Percentiles rank a stretch among this genome's conserved stretches.
These are phyloP conservation scores for Carnegiea gigantea DNA, from an alignment of 179 eudicot genomes.

Conservation along the genomic window DNA sequence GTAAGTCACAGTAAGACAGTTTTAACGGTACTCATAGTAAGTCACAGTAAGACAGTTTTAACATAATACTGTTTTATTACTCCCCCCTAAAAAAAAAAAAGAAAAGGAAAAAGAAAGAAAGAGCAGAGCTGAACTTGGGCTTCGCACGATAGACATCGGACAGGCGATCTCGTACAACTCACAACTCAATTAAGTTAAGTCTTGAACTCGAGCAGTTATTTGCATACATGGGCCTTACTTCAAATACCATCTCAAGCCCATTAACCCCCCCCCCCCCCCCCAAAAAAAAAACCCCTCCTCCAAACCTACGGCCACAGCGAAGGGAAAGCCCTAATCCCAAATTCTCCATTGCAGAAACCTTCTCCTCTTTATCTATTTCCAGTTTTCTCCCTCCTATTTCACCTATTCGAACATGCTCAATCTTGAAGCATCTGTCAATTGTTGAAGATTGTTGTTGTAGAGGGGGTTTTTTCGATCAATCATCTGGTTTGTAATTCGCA, in stretches of 20 bases:
- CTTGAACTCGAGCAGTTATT: not conserved
- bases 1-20: no score
- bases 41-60: no score
- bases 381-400: not conserved
- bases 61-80: no score
- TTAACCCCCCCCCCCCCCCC: not conserved
- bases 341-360: slow-evolving; percentile 8
- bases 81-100: no score
- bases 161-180: no score
- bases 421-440: not conserved
- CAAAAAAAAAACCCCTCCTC: slow-evolving; percentile 3
- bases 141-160: not conserved
- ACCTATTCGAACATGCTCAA: not conserved
- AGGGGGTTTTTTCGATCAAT: not conserved
- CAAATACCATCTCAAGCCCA: not conserved
- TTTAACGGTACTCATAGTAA: no score
- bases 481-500: not conserved
- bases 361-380: not conserved
- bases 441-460: not conserved
- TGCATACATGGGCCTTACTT: not conserved
- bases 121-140: not conserved
- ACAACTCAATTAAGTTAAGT: no score
- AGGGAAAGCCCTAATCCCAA: slow-evolving; percentile 12
- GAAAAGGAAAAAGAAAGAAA: no score
- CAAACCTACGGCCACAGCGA: not conserved